phyloP scores from a whole-genome alignment of 176 grass and related monocot species.

The Rhipidocladum racemiflorum region DNA sequence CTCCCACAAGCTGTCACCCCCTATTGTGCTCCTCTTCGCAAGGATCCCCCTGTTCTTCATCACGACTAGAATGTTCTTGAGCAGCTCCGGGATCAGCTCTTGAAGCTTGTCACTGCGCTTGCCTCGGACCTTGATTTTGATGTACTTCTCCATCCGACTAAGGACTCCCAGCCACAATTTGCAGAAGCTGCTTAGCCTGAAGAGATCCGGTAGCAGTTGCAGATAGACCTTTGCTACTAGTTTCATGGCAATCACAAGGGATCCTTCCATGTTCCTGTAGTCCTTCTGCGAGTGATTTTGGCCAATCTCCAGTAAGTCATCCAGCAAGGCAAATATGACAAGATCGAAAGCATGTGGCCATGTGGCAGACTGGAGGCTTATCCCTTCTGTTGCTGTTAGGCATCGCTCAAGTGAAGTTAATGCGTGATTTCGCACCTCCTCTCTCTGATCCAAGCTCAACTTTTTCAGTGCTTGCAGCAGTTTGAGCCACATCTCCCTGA shows the following conservation, averaged over 20 bases:
- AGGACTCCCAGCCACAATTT: slow-evolving; percentile 93
- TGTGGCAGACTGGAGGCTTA: slow-evolving; percentile 61
- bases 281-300: slow-evolving; percentile 91
- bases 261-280: slow-evolving; percentile 89
- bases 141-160: slow-evolving; percentile 91
- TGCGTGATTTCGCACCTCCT: slow-evolving; percentile 91
- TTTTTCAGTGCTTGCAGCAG: slow-evolving; percentile 78
- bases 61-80: slow-evolving; percentile 60
- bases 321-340: slow-evolving; percentile 76
- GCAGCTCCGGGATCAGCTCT: slow-evolving; percentile 79
- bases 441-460: slow-evolving; percentile 84
- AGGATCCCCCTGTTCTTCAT: slow-evolving; percentile 93
- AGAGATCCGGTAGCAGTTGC: slow-evolving; percentile 70
- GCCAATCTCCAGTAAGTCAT: slow-evolving; percentile 75
- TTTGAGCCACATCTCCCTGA: slow-evolving; percentile 96
- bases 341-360: slow-evolving; percentile 86
- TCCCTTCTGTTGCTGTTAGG: slow-evolving; percentile 61
- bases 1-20: slow-evolving; percentile 94
- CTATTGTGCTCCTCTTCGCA: slow-evolving; percentile 87
- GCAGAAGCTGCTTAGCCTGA: slow-evolving; percentile 78
- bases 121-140: slow-evolving; percentile 82
- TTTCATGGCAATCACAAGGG: slow-evolving; percentile 71
- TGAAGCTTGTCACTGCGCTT: slow-evolving; percentile 91
- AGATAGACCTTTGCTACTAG: slow-evolving; percentile 72
- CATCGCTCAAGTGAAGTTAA: slow-evolving; percentile 71